Percentiles rank a stretch among this genome's conserved stretches.
phyloP scores from a whole-genome alignment of 2,329 filamentous ascomycete species.

The Dactylellina parvicollis region DNA sequence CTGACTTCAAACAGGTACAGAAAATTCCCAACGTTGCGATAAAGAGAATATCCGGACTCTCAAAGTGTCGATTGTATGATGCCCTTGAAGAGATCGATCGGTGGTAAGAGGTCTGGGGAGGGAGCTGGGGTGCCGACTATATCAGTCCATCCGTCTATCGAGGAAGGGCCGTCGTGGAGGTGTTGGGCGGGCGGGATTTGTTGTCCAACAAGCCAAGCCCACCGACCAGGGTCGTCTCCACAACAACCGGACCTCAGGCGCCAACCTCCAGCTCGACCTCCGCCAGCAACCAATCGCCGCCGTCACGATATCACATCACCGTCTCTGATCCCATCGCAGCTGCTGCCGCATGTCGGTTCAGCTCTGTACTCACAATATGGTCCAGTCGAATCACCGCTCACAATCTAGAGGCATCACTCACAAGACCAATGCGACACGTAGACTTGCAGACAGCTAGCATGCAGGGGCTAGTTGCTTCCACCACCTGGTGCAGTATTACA shows the following conservation, averaged over 20 bases:
- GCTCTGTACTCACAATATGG: no score
- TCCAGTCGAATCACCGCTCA: background rate
- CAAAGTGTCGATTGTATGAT: background rate
- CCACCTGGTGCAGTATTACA: no score
- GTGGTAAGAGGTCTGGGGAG: slow-evolving; percentile 2
- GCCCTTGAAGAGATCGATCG: slow-evolving; percentile 27
- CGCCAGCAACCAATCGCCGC: background rate
- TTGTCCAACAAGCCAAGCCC: slow-evolving; percentile 47
- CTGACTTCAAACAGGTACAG: background rate
- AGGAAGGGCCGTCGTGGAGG: slow-evolving; percentile 13
- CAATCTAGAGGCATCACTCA: background rate
- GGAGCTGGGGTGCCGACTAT: slow-evolving; percentile 33
- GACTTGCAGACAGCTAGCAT: slow-evolving; percentile 11
- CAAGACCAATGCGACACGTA: slow-evolving; percentile 13
- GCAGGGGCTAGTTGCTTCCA: background rate
- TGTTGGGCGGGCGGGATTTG: slow-evolving; percentile 32
- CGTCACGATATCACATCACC: slow-evolving; percentile 12
- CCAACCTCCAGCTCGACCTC: background rate
- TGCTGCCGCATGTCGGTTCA: background rate
- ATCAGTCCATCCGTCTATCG: slow-evolving; percentile 33
- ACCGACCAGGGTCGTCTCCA: slow-evolving; percentile 37
- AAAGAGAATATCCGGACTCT: background rate
- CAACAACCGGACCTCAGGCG: slow-evolving; percentile 46
- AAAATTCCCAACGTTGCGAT: background rate
- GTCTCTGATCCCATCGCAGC: background rate